Conservation (phyloP, 352 stramenopile genomes). For the Lagenidium giganteum region DNA sequence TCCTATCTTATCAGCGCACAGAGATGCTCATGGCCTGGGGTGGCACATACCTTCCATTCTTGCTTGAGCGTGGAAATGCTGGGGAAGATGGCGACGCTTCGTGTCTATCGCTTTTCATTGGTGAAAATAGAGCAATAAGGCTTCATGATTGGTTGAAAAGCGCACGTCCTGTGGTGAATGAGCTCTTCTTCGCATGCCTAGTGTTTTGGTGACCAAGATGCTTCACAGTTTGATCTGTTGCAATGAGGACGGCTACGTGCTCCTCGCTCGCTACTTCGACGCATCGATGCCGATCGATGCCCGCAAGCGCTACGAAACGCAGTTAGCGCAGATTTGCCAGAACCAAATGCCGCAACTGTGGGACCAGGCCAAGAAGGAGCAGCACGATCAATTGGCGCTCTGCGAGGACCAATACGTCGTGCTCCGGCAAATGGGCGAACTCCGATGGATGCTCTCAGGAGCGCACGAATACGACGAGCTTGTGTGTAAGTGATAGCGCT, state of each 20-base stretch:
- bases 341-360: slow-evolving; percentile 30
- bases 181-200: too few species aligned
- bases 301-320: slow-evolving; percentile 27
- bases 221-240: slow-evolving; percentile 48
- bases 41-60: slow-evolving; percentile 29
- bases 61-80: too few species aligned
- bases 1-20: not conserved
- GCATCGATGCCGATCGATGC: slow-evolving; percentile 27
- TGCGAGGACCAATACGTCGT: slow-evolving; percentile 43
- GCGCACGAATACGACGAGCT: slow-evolving; percentile 53
- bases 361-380: slow-evolving; percentile 19
- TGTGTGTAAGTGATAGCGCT: slow-evolving; percentile 26
- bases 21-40: not conserved
- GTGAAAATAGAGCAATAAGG: not conserved
- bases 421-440: slow-evolving; percentile 36
- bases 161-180: too few species aligned
- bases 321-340: slow-evolving; percentile 29
- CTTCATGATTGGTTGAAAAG: slow-evolving; percentile 19
- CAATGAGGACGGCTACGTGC: slow-evolving; percentile 45
- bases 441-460: slow-evolving; percentile 38
- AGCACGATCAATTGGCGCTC: slow-evolving; percentile 27
- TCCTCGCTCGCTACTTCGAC: slow-evolving; percentile 48
- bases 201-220: slow-evolving; percentile 17
- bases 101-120: not conserved
- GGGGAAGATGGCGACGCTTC: too few species aligned